These are phyloP conservation scores for Arthrobotrys iridis DNA, from an alignment of 2,329 filamentous ascomycete genomes.

Conservation along the genomic window DNA sequence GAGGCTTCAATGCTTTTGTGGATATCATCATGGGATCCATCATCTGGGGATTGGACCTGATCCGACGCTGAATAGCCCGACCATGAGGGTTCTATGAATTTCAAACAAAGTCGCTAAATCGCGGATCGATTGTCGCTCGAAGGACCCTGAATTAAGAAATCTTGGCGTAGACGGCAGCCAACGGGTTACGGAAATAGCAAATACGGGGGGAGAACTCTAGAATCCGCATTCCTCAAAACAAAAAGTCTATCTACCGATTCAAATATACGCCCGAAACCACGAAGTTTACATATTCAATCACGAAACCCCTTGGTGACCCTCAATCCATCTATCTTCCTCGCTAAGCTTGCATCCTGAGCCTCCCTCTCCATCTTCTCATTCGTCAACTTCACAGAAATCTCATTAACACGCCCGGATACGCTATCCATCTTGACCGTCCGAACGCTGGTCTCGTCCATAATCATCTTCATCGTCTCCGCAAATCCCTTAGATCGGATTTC, in stretches of 20 bases:
- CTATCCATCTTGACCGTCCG: slow-evolving; percentile 8
- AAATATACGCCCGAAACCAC: not conserved
- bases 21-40: slow-evolving; percentile 4
- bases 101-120: not conserved
- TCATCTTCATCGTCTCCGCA: slow-evolving; percentile 11
- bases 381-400: slow-evolving; percentile 12
- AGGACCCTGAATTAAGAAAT: not conserved
- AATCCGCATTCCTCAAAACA: not conserved
- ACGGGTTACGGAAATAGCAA: not conserved
- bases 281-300: too few species aligned
- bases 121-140: not conserved
- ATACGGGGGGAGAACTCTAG: not conserved
- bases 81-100: not conserved
- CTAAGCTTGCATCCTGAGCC: slow-evolving; percentile 5
- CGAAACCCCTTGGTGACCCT: not conserved
- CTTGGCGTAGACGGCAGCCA: slow-evolving; percentile 2
- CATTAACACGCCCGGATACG: slow-evolving; percentile 12
- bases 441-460: slow-evolving; percentile 8
- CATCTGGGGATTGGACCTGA: not conserved
- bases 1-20: not conserved
- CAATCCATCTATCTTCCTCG: slow-evolving; percentile 8
- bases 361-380: slow-evolving; percentile 11
- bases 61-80: not conserved
- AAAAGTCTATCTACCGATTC: not conserved
- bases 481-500: slow-evolving; percentile 5